These are phyloP conservation scores for Eucalyptus pauciflora DNA, from an alignment of 345 rosid species.

Conservation along the genomic window DNA sequence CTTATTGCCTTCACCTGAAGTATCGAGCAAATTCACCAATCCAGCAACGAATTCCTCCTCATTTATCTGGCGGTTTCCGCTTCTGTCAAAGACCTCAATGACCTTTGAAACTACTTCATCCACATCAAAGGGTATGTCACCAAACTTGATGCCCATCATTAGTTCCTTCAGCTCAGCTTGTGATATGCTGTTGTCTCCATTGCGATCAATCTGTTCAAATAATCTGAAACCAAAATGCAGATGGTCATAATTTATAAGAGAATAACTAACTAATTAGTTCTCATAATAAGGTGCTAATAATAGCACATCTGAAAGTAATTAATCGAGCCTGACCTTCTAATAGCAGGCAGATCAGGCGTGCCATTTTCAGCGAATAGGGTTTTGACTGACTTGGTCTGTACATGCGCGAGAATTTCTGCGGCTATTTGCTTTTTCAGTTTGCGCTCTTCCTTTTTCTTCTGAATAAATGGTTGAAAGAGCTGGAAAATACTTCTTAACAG, in stretches of 20 bases:
- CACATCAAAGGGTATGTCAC: slow-evolving; percentile 3
- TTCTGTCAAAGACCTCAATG: slow-evolving; percentile 13
- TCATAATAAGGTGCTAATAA: not conserved
- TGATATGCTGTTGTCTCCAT: slow-evolving; percentile 3
- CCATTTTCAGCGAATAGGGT: slow-evolving; percentile 11
- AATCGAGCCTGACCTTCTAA: not conserved
- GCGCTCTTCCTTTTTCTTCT: slow-evolving; percentile 13
- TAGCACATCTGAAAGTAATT: not conserved
- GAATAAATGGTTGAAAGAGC: slow-evolving; percentile 16
- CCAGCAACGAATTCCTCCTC: slow-evolving; percentile 16
- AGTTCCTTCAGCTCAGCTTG: slow-evolving; percentile 5
- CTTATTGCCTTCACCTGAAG: not conserved
- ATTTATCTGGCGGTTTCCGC: not conserved
- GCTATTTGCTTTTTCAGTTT: slow-evolving; percentile 5
- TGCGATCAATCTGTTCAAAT: slow-evolving; percentile 7
- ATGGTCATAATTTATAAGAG: not conserved
- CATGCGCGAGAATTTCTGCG: slow-evolving; percentile 3
- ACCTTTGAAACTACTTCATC: slow-evolving; percentile 9
- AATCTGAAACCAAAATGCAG: not conserved
- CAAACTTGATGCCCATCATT: slow-evolving; percentile 5
- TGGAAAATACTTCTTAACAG: not conserved
- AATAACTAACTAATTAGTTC: not conserved
- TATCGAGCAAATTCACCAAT: slow-evolving; percentile 1
- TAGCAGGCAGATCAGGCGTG: slow-evolving; percentile 2
- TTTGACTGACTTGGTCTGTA: not conserved